A percentile compares a stretch with the other conserved stretches of the same genome.
Evolutionary conservation across 2,329 filamentous ascomycete species (phyloP).

Genomic region (Alternaria ventricosa): DNA sequence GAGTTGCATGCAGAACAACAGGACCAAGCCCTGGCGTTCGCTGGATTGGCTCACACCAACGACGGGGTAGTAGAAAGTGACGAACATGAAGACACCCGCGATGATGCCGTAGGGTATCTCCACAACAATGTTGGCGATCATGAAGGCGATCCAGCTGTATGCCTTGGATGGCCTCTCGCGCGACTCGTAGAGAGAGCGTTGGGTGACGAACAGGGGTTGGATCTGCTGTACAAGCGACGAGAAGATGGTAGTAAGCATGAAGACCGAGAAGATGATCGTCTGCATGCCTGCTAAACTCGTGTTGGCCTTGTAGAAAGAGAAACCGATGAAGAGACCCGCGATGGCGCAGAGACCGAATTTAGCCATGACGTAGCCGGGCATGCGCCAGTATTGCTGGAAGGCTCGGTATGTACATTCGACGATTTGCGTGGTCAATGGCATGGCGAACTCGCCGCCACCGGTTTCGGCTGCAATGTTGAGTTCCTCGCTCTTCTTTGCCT

Average conservation of each 20-base stretch:
- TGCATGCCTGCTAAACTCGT: conserved; percentile 52
- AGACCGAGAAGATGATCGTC: conserved; percentile 57
- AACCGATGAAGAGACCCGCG: conserved; percentile 45
- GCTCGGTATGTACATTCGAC: conserved; percentile 49
- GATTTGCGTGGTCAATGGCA: conserved; percentile 47
- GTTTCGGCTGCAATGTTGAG: conserved; percentile 40
- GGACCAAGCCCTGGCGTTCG: conserved; percentile 63
- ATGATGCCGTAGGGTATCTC: conserved; percentile 73
- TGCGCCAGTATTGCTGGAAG: conserved; percentile 57
- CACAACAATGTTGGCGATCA: conserved; percentile 73
- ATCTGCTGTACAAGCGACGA: conserved; percentile 62
- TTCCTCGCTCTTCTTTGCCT: conserved; percentile 38
- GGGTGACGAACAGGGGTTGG: conserved; percentile 65
- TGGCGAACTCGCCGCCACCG: conserved; percentile 52
- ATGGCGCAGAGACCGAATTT: conserved; percentile 38
- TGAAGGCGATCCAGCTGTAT: conserved; percentile 78
- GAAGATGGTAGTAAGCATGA: conserved; percentile 56
- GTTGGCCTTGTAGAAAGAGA: conserved; percentile 53
- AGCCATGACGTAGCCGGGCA: conserved; percentile 52
- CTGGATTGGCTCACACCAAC: conserved; percentile 49
- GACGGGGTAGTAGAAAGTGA: conserved; percentile 69
- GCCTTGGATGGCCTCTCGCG: conserved; percentile 70
- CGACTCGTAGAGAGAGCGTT: conserved; percentile 65
- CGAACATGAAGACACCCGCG: conserved; percentile 67
- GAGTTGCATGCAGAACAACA: conserved; percentile 70